Evolutionary conservation across 768 basidiomycete species (phyloP).

Genomic region (Exsudoporus frostii): DNA sequence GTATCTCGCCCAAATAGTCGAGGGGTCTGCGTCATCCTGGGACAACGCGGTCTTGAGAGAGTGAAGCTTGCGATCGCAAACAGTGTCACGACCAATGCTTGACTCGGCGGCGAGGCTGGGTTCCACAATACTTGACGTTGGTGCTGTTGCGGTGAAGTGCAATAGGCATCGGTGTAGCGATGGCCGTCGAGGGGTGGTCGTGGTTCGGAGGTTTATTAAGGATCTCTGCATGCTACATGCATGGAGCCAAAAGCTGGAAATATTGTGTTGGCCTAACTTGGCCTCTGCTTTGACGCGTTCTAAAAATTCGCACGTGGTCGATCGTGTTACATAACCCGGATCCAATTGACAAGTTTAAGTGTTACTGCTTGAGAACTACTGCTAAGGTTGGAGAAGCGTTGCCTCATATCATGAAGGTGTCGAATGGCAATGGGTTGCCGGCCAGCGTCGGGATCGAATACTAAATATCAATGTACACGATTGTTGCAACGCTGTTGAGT

Average conservation of each 20-base stretch:
- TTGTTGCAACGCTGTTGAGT: not conserved
- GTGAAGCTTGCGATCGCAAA: slow-evolving; percentile 26
- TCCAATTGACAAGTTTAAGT: no score
- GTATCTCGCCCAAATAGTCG: slow-evolving; percentile 66
- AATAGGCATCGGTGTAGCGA: slow-evolving; percentile 5
- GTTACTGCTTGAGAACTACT: no score
- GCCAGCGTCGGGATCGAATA: no score
- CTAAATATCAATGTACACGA: no score
- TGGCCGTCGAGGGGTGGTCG: slow-evolving; percentile 6
- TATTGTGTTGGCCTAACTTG: not conserved
- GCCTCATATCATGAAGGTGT: no score
- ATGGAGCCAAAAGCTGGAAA: slow-evolving; percentile 5
- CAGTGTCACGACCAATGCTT: slow-evolving; percentile 3
- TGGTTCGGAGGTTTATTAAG: slow-evolving; percentile 17
- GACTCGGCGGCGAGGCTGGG: slow-evolving; percentile 4
- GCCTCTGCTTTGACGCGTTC: no score
- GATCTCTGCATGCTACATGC: slow-evolving; percentile 23
- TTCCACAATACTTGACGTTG: slow-evolving; percentile 1
- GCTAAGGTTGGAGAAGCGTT: no score
- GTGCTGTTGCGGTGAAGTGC: slow-evolving; percentile 12
- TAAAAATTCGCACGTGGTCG: slow-evolving; percentile 18
- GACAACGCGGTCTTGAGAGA: slow-evolving; percentile 31
- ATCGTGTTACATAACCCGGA: not conserved
- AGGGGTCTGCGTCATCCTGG: slow-evolving; percentile 35
- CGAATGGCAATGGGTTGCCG: no score